Conservation (phyloP, 768 basidiomycete species). For the Scleroderma citrinum region DNA sequence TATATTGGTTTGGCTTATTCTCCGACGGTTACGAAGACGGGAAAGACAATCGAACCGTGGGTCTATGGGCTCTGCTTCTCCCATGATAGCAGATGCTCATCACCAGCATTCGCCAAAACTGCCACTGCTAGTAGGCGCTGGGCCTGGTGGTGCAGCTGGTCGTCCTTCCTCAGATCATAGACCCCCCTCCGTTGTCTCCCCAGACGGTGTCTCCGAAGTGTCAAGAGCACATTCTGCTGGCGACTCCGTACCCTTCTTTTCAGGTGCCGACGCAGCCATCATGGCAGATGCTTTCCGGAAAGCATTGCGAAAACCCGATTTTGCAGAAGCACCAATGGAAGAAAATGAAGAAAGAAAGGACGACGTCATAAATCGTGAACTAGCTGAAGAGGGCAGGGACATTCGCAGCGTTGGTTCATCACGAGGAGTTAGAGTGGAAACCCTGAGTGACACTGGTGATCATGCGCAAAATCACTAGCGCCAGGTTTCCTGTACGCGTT, state of each 20-base stretch:
- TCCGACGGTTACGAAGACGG: conserved; percentile 59
- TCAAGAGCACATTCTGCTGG: conserved; percentile 55
- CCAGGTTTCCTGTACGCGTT: conserved; percentile 31
- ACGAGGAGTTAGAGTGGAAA: conserved; percentile 75
- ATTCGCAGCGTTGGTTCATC: conserved; percentile 78
- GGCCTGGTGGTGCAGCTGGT: conserved; percentile 28
- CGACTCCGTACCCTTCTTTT: conserved; percentile 61
- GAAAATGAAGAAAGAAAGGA: conserved; percentile 45
- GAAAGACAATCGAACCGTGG: conserved; percentile 50
- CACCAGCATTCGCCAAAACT: conserved; percentile 37
- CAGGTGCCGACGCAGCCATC: conserved; percentile 82
- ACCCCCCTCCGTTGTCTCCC: conserved; percentile 40
- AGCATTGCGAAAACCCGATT: conserved; percentile 85
- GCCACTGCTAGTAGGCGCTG: conserved; percentile 38
- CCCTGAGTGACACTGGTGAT: conserved; percentile 49
- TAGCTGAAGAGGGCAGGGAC: conserved; percentile 87
- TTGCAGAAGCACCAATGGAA: conserved; percentile 61
- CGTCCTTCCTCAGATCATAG: conserved; percentile 29
- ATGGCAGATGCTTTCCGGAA: conserved; percentile 91
- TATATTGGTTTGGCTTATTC: conserved; percentile 64
- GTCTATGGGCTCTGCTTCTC: conserved; percentile 74
- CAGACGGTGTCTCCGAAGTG: conserved; percentile 71
- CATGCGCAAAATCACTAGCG: conserved; percentile 41
- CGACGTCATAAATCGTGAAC: conserved; percentile 56
- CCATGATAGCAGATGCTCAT: conserved; percentile 71